Conservation (phyloP, 805 yeast species). For the Candida nanaspora region DNA sequence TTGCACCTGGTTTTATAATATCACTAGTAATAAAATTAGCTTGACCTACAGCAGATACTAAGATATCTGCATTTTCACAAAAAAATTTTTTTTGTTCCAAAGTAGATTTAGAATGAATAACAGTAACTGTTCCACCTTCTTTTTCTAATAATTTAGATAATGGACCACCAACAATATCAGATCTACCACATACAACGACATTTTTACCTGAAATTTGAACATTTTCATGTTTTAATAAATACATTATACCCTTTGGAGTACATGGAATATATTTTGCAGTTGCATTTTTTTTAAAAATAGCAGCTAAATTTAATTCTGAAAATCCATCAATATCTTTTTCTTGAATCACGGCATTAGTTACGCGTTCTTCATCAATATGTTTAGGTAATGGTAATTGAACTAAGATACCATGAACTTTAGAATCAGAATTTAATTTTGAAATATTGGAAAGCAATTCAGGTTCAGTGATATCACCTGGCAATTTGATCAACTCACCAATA, state of each 20-base stretch:
- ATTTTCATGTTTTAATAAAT: constrained; percentile 63
- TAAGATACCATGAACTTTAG: constrained; percentile 74
- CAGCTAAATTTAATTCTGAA: constrained; percentile 83
- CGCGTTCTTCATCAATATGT: constrained; percentile 66
- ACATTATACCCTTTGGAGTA: constrained; percentile 91
- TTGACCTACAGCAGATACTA: constrained; percentile 87
- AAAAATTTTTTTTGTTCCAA: constrained; percentile 44
- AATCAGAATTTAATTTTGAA: constrained; percentile 62
- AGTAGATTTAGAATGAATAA: constrained; percentile 68
- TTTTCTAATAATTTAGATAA: constrained; percentile 77
- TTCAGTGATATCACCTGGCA: constrained; percentile 58
- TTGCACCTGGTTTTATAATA: constrained; percentile 78
- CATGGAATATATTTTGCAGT: constrained; percentile 81
- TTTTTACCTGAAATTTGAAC: constrained; percentile 66
- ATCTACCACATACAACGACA: constrained; percentile 90
- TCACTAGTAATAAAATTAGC: constrained; percentile 82
- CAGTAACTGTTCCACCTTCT: constrained; percentile 82
- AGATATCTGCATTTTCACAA: constrained; percentile 71
- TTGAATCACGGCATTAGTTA: constrained; percentile 76
- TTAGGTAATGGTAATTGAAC: constrained; percentile 87
- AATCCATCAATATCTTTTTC: constrained; percentile 95
- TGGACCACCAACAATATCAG: constrained; percentile 95
- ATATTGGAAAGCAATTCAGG: constrained; percentile 52
- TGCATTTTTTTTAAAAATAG: constrained; percentile 81
- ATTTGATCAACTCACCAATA: constrained; percentile 54